Base-by-base conservation (phyloP, 106 monocot species). In the Dendrobium nobile region DNA sequence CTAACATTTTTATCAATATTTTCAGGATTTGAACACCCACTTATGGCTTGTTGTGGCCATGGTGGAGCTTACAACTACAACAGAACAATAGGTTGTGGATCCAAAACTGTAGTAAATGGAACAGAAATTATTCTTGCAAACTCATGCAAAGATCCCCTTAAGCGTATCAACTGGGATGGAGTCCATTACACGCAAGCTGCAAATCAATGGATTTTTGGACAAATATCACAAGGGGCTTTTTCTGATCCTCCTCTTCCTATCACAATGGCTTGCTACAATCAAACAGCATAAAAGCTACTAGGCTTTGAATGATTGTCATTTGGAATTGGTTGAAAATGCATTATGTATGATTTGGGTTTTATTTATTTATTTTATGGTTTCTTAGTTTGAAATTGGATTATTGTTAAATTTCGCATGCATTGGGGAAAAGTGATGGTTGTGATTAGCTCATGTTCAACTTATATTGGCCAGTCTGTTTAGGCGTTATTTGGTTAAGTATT, bases 121-220 rank as follows among this genome's bases (percentile, higher is more conserved):
- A 84, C 84, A 0, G 56, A 82, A 67, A 58, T 86, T 5, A 22
- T 88, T 6, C 3, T 86, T 26, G 91, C 84, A 9, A 75, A 72
- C 19, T 86, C 91, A 3, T 91, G 91, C 79, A 44, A 54, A 41
- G 65, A 88, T 7, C 91, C 91, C 0, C 28, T 20, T 4, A 81
- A 47, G 79, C 31, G 79, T 44, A 72, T 89, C 51, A 79, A 48
- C 15, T 89, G 88, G 88, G 91, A 92, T 43, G 89, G 91, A 78
- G 78, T 87, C 19, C 91, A 92, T 74, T 92, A 87, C 87, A 92
- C 91, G 0, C 89, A 92, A 58, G 87, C 89, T 20, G 91, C 87
- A 5, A 92, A 89, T 84, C 77, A 72, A 27, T 92, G 80, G 85
- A 75, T 89, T 26, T 89, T 87, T 55, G 75, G 89, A 48, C 83